Conservation (phyloP, 441 rosid genomes). For the Populus hybrid region DNA sequence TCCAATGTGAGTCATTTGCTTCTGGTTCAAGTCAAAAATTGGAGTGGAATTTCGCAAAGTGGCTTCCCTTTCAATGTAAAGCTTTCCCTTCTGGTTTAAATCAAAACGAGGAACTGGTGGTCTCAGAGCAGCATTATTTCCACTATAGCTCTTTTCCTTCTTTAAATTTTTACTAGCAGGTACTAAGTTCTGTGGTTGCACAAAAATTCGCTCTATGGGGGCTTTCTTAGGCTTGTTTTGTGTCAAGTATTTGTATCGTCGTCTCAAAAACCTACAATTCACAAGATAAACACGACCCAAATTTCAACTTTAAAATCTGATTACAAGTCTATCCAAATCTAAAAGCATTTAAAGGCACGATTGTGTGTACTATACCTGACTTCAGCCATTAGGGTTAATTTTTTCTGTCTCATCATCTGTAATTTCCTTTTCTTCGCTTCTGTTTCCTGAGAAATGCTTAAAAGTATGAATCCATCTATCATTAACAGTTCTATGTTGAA, state of each 20-base stretch:
- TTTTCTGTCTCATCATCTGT: constrained; percentile 55
- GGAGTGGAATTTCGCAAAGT: constrained; percentile 12
- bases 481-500: neutral
- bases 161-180: constrained; percentile 22
- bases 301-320: neutral
- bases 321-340: neutral
- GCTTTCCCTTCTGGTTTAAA: constrained; percentile 41
- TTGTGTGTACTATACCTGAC: constrained; percentile 46
- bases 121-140: constrained; percentile 26
- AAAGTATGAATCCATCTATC: neutral
- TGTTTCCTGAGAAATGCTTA: constrained; percentile 53
- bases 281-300: constrained; percentile 16
- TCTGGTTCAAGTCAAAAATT: constrained; percentile 39
- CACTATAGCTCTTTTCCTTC: constrained; percentile 29
- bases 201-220: constrained; percentile 8
- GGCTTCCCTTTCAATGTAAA: constrained; percentile 30
- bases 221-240: constrained; percentile 38
- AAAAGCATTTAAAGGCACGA: constrained; percentile 1
- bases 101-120: constrained; percentile 23
- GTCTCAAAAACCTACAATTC: constrained; percentile 59
- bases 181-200: constrained; percentile 22
- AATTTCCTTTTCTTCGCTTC: constrained; percentile 45
- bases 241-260: constrained; percentile 49
- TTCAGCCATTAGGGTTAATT: constrained; percentile 55
- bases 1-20: constrained; percentile 27